Percentiles rank a stretch among this genome's conserved stretches.
Evolutionary conservation across 2,329 filamentous ascomycete species (phyloP).

Genomic region (Penicillium glabrum): DNA sequence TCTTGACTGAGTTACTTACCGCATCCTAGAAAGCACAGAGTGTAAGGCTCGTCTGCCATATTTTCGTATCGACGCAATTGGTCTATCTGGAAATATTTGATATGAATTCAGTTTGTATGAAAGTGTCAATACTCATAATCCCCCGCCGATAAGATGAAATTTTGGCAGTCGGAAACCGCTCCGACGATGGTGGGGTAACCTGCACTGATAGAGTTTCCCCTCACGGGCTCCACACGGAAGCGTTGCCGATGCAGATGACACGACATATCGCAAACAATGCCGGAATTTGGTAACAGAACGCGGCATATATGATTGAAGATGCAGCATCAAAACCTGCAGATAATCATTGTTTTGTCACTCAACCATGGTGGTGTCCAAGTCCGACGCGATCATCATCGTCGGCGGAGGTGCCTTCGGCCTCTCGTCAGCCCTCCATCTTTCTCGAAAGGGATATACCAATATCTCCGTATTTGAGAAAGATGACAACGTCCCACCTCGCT

Average conservation of each 20-base stretch:
- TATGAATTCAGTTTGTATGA: neutral
- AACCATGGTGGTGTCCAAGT: slow-evolving; percentile 20
- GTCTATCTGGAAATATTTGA: neutral
- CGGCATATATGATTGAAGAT: slow-evolving; percentile 13
- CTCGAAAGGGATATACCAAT: slow-evolving; percentile 45
- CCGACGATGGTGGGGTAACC: neutral
- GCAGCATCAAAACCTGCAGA: neutral
- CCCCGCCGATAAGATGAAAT: neutral
- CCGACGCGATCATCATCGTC: slow-evolving; percentile 33
- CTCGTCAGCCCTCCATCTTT: slow-evolving; percentile 51
- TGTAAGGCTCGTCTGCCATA: slow-evolving; percentile 13
- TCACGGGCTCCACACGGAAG: slow-evolving; percentile 13
- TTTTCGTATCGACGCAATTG: neutral
- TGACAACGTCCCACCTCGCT: slow-evolving; percentile 48
- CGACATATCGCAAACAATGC: slow-evolving; percentile 8
- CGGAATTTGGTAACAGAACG: slow-evolving; percentile 2
- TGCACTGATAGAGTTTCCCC: neutral
- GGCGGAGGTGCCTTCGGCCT: slow-evolving; percentile 54
- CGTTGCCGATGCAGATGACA: slow-evolving; percentile 12
- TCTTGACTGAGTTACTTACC: slow-evolving; percentile 7
- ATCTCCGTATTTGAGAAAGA: slow-evolving; percentile 52
- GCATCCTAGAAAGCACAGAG: slow-evolving; percentile 21
- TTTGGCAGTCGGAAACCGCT: neutral
- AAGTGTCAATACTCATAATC: neutral
- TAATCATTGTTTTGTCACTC: neutral